Evolutionary conservation across 768 basidiomycete species (phyloP).

Genomic region (Dendrothele bispora): DNA sequence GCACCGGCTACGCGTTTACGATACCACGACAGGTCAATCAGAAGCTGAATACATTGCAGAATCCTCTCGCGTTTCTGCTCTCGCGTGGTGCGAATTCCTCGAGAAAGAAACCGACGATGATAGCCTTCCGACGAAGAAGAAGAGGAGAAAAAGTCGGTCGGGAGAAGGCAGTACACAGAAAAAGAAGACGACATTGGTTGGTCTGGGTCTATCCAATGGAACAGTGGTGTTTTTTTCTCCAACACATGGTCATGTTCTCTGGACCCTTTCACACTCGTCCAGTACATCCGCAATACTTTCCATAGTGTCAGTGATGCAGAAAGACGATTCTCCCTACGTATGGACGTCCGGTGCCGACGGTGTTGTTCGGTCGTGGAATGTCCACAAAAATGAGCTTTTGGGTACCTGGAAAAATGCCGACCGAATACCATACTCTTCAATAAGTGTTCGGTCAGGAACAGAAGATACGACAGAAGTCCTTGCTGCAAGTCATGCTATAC

Average conservation of each 20-base stretch:
- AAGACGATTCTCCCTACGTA: slow-evolving; percentile 31
- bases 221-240: slow-evolving; percentile 62
- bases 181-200: slow-evolving; percentile 41
- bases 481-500: slow-evolving; percentile 60
- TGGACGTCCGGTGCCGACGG: slow-evolving; percentile 65
- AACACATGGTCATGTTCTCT: slow-evolving; percentile 52
- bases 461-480: slow-evolving; percentile 47
- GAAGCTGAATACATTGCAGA: slow-evolving; percentile 60
- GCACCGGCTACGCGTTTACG: slow-evolving; percentile 66
- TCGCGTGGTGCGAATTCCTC: slow-evolving; percentile 48
- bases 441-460: slow-evolving; percentile 41
- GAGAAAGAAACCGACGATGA: slow-evolving; percentile 25
- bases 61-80: slow-evolving; percentile 50
- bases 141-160: slow-evolving; percentile 36
- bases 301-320: slow-evolving; percentile 34
- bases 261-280: slow-evolving; percentile 54
- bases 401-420: slow-evolving; percentile 58
- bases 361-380: slow-evolving; percentile 57
- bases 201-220: slow-evolving; percentile 64
- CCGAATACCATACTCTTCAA: slow-evolving; percentile 54
- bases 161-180: slow-evolving; percentile 22
- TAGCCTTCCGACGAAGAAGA: slow-evolving; percentile 50
- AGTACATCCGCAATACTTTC: slow-evolving; percentile 55
- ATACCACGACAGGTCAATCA: slow-evolving; percentile 53
- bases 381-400: slow-evolving; percentile 45